Evolutionary conservation across 2,329 filamentous ascomycete species (phyloP), one percentile per base, ranked within the genome.

Genomic region (Cryphonectria radicalis): DNA sequence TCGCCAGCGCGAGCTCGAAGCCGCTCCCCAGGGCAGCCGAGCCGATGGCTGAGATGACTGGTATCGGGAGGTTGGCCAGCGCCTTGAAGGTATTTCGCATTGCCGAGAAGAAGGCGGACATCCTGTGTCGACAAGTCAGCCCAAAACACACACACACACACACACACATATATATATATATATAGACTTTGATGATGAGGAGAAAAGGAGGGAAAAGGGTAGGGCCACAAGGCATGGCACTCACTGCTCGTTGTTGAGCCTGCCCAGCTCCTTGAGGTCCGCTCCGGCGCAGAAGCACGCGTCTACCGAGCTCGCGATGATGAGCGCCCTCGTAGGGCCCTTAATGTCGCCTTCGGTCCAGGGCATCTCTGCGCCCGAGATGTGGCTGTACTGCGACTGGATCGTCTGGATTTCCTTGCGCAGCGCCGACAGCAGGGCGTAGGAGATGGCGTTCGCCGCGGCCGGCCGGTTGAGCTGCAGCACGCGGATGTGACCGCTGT

Each of bases 251-350:
- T 86, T 87, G 0, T 89, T 91, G 81, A 97, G 96, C 3, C 86
- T 88, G 70, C 88, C 87, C 43, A 95, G 85, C 84, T 98, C 95
- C 80, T 98, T 98, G 77, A 99, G 82, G 79, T 99, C 96, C 3
- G 96, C 96, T 50, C 96, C 96, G 0, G 96, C 94, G 81, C 95
- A 99, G 81, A 99, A 99, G 77, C 91, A 92, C 32, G 89, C 86
- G 76, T 98, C 93, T 25, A 93, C 88, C 57, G 93, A 93, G 77
- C 93, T 97, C 17, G 93, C 92, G 19, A 99, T 77, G 59, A 99
- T 89, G 75, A 99, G 81, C 1, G 93, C 95, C 74, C 96, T 86
- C 17, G 95, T 98, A 0, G 87, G 87, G 0, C 86, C 87, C 74
- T 81, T 84, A 74, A 85, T 76, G 70, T 85, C 82, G 2, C 80